Base-by-base conservation (phyloP, 1,284 basidiomycete species). In the Ceratobasidium theobromae region DNA sequence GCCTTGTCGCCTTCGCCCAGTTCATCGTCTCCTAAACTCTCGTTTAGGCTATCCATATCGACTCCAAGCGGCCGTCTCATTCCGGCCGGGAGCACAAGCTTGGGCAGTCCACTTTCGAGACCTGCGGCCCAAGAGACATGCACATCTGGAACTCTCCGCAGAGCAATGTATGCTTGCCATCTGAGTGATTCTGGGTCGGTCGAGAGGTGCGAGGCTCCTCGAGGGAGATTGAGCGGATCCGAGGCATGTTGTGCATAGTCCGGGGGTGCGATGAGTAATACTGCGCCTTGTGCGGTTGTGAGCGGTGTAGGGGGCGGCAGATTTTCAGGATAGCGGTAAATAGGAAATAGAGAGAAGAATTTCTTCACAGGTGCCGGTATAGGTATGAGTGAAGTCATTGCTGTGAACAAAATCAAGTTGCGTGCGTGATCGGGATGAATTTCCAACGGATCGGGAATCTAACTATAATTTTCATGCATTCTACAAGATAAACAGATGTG, bases 131-230 rank as follows among this genome's bases (percentile, higher is more conserved):
- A 88, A 53, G 87, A 82, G 12, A 90, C 76, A 27, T 75, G 75
- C 53, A 89, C 75, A 70, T 76, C 71, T 18, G 70, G 74, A 62
- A 88, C 73, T 3, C 83, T 84, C 58, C 87, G 83, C 16, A 92
- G 81, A 1, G 89, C 87, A 67, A 92, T 79, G 74, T 88, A 91
- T 75, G 70, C 85, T 86, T 91, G 89, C 89, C 89, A 91, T 76
- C 89, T 91, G 71, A 92, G 81, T 75, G 89, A 91, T 71, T 91
- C 88, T 69, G 90, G 86, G 75, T 92, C 89, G 60, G 79, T 75
- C 74, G 87, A 89, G 69, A 91, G 80, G 1, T 82, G 74, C 45
- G 76, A 53, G 4, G 25, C 33, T n/a, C 33, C 0, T 89, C 89
- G 6, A 91, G 80, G 18, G 84, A 79, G 3, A 79, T 81, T 67